Conservation (phyloP, 352 stramenopile species). For the Phytopythium oedochilum region DNA sequence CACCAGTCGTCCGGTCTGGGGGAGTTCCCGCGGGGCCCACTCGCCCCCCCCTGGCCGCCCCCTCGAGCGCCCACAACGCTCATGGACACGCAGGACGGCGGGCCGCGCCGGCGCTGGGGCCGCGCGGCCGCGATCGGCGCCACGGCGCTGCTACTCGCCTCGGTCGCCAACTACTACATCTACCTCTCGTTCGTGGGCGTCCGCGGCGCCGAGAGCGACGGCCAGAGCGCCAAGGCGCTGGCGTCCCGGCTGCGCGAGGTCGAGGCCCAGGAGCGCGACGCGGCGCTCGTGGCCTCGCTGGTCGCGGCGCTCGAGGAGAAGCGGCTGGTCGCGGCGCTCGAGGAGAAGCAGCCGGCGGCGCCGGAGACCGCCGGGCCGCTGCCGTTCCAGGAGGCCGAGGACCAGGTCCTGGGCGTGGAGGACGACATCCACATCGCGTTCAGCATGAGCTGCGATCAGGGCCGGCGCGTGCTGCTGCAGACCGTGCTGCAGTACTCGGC, state of each 20-base stretch:
- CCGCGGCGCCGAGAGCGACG: too few relatives aligned
- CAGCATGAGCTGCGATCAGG: slow-evolving; percentile 44
- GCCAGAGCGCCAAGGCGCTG: neutral
- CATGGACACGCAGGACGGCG: neutral
- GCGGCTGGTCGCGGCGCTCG: neutral
- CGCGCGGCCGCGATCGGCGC: slow-evolving; percentile 2
- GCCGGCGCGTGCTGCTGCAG: slow-evolving; percentile 28
- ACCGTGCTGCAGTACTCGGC: slow-evolving; percentile 45
- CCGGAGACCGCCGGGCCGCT: neutral
- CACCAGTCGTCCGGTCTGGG: too few relatives aligned
- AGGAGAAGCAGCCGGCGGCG: neutral
- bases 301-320: neutral
- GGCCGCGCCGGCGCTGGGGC: slow-evolving; percentile 2
- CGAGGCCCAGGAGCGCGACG: neutral
- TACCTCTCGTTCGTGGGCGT: too few relatives aligned
- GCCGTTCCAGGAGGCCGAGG: neutral
- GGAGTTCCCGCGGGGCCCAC: too few relatives aligned
- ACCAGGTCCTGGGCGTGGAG: slow-evolving; percentile 8
- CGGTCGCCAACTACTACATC: neutral
- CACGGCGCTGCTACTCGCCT: slow-evolving; percentile 15
- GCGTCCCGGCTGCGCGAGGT: too few relatives aligned
- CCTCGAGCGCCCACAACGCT: too few relatives aligned
- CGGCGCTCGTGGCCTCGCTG: slow-evolving; percentile 1
- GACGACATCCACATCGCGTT: slow-evolving; percentile 48
- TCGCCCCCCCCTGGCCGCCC: too few relatives aligned